phyloP scores from a whole-genome alignment of 345 rosid genomes.

The Bretschneidera sinensis region DNA sequence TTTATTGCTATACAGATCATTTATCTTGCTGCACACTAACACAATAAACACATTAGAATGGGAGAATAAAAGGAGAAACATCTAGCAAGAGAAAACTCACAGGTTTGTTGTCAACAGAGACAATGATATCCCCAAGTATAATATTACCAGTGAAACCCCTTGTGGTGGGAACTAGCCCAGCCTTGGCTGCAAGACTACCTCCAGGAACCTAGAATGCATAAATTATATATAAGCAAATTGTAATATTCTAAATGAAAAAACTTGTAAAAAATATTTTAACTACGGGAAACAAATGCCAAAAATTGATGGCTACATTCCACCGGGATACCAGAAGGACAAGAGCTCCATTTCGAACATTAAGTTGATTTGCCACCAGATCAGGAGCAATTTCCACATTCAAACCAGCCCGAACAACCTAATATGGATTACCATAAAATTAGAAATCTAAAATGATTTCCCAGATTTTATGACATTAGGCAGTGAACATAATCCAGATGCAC shows the following conservation, averaged over 20 bases:
- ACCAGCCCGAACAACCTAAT: conserved; percentile 80
- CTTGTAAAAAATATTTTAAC: background rate
- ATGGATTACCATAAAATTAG: conserved; percentile 13
- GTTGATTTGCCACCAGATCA: conserved; percentile 79
- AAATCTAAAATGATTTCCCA: background rate
- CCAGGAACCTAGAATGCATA: conserved; percentile 53
- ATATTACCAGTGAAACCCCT: conserved; percentile 91
- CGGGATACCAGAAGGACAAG: conserved; percentile 67
- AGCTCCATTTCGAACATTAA: conserved; percentile 87
- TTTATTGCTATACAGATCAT: too few species aligned
- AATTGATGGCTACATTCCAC: background rate
- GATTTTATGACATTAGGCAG: background rate
- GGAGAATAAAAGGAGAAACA: background rate
- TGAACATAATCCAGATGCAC: background rate
- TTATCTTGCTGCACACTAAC: too few species aligned
- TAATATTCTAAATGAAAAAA: background rate
- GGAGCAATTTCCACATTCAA: conserved; percentile 83
- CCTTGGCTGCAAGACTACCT: conserved; percentile 68
- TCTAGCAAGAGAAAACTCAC: conserved; percentile 32
- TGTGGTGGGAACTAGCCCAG: conserved; percentile 67
- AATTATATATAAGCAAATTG: background rate
- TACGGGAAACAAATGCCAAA: background rate
- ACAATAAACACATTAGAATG: background rate
- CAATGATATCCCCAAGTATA: conserved; percentile 77
- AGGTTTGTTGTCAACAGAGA: conserved; percentile 61